These are phyloP conservation scores for Citrus trifoliata DNA, from an alignment of 345 rosid genomes.

Conservation along the genomic window DNA sequence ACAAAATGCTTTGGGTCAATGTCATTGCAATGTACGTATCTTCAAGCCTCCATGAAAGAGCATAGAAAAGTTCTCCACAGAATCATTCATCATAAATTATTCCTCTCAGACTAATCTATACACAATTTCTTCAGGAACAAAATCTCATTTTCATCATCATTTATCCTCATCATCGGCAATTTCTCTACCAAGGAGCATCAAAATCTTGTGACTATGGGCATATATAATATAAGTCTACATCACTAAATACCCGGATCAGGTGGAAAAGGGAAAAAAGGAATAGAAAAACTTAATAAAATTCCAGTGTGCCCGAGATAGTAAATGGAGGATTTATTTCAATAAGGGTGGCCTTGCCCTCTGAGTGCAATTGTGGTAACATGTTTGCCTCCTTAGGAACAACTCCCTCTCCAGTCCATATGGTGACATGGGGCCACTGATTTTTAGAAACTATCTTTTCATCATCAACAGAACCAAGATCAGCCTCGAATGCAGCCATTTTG, in stretches of 20 bases:
- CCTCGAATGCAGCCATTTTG: constrained; percentile 78
- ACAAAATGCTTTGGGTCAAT: not conserved
- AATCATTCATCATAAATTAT: not conserved
- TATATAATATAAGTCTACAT: not conserved
- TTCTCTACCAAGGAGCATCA: constrained; percentile 1
- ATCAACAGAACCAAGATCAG: constrained; percentile 61
- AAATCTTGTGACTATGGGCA: constrained; percentile 24
- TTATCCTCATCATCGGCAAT: not conserved
- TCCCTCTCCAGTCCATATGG: constrained; percentile 81
- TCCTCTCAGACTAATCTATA: not conserved
- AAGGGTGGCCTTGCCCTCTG: constrained; percentile 70
- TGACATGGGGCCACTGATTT: constrained; percentile 90
- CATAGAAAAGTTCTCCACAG: not conserved
- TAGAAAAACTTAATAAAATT: constrained; percentile 44
- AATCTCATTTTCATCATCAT: not conserved
- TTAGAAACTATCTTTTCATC: constrained; percentile 54
- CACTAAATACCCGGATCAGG: not conserved
- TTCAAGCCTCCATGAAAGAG: not conserved
- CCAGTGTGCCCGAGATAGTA: constrained; percentile 60
- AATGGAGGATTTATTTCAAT: constrained; percentile 65
- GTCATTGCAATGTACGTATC: not conserved
- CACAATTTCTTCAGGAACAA: not conserved
- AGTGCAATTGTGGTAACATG: constrained; percentile 50
- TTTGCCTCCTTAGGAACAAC: constrained; percentile 76
- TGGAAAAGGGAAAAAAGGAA: not conserved